Evolutionary conservation across 169 alveolate genomes (phyloP), one percentile per base, ranked within the genome.

Genomic region (Perkinsus olseni): DNA sequence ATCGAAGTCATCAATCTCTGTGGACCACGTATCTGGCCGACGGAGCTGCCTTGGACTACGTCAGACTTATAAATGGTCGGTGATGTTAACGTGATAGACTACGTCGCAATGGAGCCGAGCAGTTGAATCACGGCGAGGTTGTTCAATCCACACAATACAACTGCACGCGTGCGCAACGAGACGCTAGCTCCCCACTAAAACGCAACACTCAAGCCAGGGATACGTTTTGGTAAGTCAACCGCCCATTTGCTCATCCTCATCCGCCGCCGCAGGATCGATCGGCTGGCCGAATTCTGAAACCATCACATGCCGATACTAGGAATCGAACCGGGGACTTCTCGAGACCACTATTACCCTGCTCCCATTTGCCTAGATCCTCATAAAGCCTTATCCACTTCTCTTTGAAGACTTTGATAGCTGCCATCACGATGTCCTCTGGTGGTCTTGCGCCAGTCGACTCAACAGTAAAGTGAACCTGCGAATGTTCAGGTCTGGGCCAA

Each of bases 371-470:
- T 6, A 62, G 82, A 62, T 62, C 82, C 82, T 62, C 82, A 28
- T 62, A 24, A 62, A 62, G 82, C 31, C 82, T 62, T 21, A 62
- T 62, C 82, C 82, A 62, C 82, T 95, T 95, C n/a, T 39, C 62
- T 39, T 92, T 92, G 6, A 97, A 48, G 1, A 93, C 91, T 31
- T 62, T 90, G 91, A 97, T 95, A 0, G 97, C 98, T 93, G 95
- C 96, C 38, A 38, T 38, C 34, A 97, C 96, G 13, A 97, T 96
- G 37, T 94, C 96, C 93, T 95, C 97, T 0, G 98, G 98, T 38
- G 96, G 93, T 45, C 97, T 74, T 8, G 96, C 96, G 34, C 98
- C 98, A 74, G 98, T 96, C 34, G 97, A 93, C 94, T 97, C 98
- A 31, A 97, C 96, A 62, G 93, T 95, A 74, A 97, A 96, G 37